Percentiles rank a stretch among this genome's conserved stretches.
These are phyloP conservation scores for Blastobotrys terrestris DNA, from an alignment of 805 yeast genomes.

Conservation along the genomic window DNA sequence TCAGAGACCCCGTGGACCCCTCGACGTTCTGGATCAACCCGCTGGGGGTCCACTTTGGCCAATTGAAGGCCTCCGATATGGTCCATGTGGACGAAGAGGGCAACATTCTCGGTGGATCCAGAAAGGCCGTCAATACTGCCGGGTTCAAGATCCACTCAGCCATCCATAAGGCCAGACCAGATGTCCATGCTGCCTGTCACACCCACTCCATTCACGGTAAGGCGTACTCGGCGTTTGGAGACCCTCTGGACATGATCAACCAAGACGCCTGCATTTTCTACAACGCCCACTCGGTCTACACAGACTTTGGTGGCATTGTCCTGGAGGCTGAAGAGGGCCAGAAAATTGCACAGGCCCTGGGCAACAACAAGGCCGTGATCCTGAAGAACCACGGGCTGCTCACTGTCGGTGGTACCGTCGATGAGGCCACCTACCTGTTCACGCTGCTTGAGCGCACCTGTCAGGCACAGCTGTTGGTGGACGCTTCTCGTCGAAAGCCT, in stretches of 20 bases:
- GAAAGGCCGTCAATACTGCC: constrained; percentile 54
- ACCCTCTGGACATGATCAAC: constrained; percentile 68
- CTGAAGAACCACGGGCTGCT: constrained; percentile 69
- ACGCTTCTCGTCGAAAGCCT: constrained; percentile 40
- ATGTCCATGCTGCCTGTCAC: constrained; percentile 67
- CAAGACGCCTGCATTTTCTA: constrained; percentile 71
- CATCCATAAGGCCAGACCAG: constrained; percentile 61
- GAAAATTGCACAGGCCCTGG: constrained; percentile 55
- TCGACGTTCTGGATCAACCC: constrained; percentile 87
- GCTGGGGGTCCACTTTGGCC: constrained; percentile 65
- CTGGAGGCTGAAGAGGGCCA: constrained; percentile 57
- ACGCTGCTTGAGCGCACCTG: constrained; percentile 59
- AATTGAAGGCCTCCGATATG: constrained; percentile 54
- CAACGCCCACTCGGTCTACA: constrained; percentile 59
- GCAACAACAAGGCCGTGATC: constrained; percentile 51
- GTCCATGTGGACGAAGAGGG: constrained; percentile 60
- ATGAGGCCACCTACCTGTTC: constrained; percentile 66
- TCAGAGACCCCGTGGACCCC: constrained; percentile 79
- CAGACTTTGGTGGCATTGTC: constrained; percentile 75
- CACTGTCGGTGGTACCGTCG: constrained; percentile 65
- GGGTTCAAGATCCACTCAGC: constrained; percentile 69
- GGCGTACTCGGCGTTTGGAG: constrained; percentile 59
- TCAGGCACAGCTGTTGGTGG: constrained; percentile 59
- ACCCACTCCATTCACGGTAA: constrained; percentile 62
- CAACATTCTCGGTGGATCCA: constrained; percentile 54